Conservation (phyloP, 2,329 filamentous ascomycete genomes). For the Cladosporium sp. region DNA sequence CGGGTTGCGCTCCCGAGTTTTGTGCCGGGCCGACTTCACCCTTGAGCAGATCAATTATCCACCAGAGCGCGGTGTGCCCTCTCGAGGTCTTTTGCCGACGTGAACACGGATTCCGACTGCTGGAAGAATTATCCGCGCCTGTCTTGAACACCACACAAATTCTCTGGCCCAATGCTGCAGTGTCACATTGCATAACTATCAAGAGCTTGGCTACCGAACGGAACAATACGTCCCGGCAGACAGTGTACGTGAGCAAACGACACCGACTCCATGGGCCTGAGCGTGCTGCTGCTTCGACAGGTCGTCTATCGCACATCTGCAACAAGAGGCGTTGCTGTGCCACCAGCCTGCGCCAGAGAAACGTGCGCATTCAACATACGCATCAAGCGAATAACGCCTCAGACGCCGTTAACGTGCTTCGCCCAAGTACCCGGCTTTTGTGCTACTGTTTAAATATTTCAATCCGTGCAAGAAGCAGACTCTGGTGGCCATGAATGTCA, state of each 20-base stretch:
- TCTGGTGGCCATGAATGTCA: not conserved
- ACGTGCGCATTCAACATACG: not conserved
- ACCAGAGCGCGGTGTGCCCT: not conserved
- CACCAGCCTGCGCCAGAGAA: not conserved
- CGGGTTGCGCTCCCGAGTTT: not conserved
- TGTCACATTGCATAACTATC: not conserved
- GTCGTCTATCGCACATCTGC: not conserved
- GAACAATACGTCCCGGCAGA: not conserved
- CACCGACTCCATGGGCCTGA: not conserved
- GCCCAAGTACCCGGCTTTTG: conserved; percentile 6
- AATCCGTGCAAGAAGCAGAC: not conserved
- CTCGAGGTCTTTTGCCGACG: not conserved
- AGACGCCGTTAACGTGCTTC: conserved; percentile 10
- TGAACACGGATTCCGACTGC: not conserved
- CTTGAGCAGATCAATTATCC: conserved; percentile 4
- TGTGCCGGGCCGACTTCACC: not conserved
- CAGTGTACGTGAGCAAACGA: not conserved
- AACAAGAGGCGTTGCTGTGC: conserved; percentile 11
- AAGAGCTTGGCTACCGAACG: not conserved
- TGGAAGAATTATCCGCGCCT: not conserved
- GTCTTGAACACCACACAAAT: not conserved
- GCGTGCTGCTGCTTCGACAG: not conserved
- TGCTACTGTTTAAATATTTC: not conserved
- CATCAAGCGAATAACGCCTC: not conserved
- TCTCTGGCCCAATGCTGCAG: no score